phyloP scores from a whole-genome alignment of 306 rosid genomes.

The Vachellia collinsii region DNA sequence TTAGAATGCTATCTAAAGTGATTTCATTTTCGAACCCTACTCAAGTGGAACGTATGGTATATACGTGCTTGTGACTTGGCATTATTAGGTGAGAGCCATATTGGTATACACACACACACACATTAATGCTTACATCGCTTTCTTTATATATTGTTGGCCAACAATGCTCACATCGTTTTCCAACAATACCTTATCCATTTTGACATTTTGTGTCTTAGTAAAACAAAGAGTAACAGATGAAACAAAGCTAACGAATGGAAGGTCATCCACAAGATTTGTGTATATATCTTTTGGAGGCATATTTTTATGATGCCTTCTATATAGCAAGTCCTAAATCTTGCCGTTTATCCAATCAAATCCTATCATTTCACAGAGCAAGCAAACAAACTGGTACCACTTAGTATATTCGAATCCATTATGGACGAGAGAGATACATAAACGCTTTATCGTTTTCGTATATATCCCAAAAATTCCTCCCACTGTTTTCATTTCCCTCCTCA shows the following conservation, averaged over 20 bases:
- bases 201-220: background rate
- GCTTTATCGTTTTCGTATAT: constrained; percentile 7
- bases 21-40: background rate
- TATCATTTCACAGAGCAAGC: background rate
- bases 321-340: constrained; percentile 28
- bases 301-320: background rate
- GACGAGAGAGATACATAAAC: background rate
- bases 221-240: constrained; percentile 32
- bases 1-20: background rate
- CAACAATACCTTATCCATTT: constrained; percentile 36
- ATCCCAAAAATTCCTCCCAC: background rate
- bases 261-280: constrained; percentile 35
- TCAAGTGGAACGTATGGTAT: background rate
- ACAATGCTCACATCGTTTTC: constrained; percentile 35
- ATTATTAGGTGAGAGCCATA: background rate
- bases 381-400: background rate
- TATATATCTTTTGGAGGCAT: background rate
- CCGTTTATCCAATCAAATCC: constrained; percentile 21
- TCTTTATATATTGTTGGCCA: background rate
- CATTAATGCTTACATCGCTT: constrained; percentile 33
- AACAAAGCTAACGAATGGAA: constrained; percentile 42
- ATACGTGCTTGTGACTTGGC: background rate
- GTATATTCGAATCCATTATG: background rate
- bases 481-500: background rate
- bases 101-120: background rate